Evolutionary conservation across 306 rosid species (phyloP).

Genomic region (Geum urbanum): DNA sequence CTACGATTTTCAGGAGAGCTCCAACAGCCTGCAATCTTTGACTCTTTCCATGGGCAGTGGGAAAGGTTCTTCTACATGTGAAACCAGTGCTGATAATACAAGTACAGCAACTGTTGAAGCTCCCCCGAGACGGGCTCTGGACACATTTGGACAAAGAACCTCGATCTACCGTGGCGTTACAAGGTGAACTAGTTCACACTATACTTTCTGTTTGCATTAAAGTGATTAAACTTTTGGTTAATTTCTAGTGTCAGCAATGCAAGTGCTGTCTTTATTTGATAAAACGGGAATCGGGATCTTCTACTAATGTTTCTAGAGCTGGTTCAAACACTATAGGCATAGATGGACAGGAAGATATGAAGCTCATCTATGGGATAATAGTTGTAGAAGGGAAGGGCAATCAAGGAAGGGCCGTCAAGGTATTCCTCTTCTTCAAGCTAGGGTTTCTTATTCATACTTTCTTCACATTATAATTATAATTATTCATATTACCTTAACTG

Average conservation of each 20-base stretch:
- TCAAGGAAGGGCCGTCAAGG: conserved; percentile 99
- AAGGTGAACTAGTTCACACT: conserved; percentile 34
- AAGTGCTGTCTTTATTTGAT: not conserved
- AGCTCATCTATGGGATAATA: conserved; percentile 98
- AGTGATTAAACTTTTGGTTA: not conserved
- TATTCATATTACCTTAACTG: not conserved
- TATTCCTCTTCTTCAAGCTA: conserved; percentile 21
- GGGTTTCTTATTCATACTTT: conserved; percentile 11
- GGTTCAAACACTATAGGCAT: conserved; percentile 46
- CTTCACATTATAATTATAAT: not conserved
- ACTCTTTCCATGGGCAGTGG: conserved; percentile 93
- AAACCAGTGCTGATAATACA: conserved; percentile 60
- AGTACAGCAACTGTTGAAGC: conserved; percentile 44
- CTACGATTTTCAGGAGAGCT: conserved; percentile 68
- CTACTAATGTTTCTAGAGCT: not conserved
- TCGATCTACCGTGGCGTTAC: conserved; percentile 98
- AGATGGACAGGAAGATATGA: conserved; percentile 99
- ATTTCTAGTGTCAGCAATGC: too few species aligned
- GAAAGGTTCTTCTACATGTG: conserved; percentile 60
- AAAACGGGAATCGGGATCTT: not conserved
- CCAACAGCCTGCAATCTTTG: conserved; percentile 65
- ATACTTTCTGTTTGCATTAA: not conserved
- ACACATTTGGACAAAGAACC: conserved; percentile 95
- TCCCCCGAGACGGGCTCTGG: conserved; percentile 73
- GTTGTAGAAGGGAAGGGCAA: conserved; percentile 99